Evolutionary conservation across 2,329 filamentous ascomycete species (phyloP), one percentile per base, ranked within the genome.

Genomic region (Arthroderma uncinatum): DNA sequence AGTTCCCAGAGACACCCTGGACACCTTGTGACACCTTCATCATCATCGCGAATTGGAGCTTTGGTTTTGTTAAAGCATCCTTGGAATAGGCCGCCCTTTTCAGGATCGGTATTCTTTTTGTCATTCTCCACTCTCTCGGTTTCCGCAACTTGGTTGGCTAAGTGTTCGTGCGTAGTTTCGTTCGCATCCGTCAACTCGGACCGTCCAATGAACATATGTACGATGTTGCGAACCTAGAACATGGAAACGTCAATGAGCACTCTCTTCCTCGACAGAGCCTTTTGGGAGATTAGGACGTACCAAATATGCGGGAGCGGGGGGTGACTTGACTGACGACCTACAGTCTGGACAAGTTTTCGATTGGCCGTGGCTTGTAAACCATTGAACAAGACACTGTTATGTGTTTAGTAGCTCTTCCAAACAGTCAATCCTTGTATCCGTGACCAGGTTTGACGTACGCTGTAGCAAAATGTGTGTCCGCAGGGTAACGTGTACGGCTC

Each of bases 381-480:
- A 81, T 59, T 77, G 79, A 62, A 76, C 76, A 44, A 81, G 72
- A 63, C 82, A 82, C 79, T 82, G 67, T 28, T 61, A 23, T n/a
- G 14, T 12, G 34, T 2, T 40, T 30, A 39, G 55, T 10, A 39
- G 9, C 12, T 9, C 7, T 4, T 7, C 6, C 21, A 14, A 47
- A 12, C 23, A 14, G 25, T 47, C 28, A 30, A 4, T 30, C 28
- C 28, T 30, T 7, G 7, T 8, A 33, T 30, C 21, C 14, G 48
- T 53, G 6, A 8, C 2, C 12, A 25, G 6, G n/a, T 53, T 36
- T 12, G 30, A 70, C 78, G 68, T 62, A 82, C 80, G 47, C 79
- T 81, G 66, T 87, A 87, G 71, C 84, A 87, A 69, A 85, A 87
- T 5, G 84, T 86, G 67, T 87, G 84, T 2, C 84, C 84, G 64